Conservation (phyloP, 108 stramenopile species). For the Skeletonema costatum region DNA sequence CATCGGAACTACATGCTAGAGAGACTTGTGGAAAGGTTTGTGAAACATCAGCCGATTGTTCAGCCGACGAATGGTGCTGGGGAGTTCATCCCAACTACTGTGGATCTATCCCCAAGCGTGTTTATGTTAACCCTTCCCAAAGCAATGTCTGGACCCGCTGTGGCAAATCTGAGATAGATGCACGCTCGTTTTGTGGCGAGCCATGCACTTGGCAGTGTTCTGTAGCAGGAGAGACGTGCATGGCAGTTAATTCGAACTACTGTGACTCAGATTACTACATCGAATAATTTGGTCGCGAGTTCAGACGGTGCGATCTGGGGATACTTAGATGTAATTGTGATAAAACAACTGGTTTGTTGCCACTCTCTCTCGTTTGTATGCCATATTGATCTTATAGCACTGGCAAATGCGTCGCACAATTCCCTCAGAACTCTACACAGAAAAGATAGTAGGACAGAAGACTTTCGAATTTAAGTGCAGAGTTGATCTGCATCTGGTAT, state of each 20-base stretch:
- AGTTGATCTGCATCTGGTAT: too few species aligned
- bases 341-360: background rate
- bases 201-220: background rate
- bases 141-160: constrained; percentile 10
- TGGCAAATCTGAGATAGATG: constrained; percentile 5
- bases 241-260: too few species aligned
- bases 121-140: background rate
- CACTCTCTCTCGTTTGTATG: too few species aligned
- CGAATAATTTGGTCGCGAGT: background rate
- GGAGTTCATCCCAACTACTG: constrained; percentile 26
- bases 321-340: background rate
- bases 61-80: too few species aligned
- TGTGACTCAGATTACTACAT: background rate
- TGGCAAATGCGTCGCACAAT: too few species aligned
- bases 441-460: too few species aligned
- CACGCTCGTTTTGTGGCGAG: background rate
- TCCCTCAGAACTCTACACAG: too few species aligned
- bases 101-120: constrained; percentile 8
- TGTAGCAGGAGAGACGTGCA: background rate
- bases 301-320: too few species aligned
- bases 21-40: constrained; percentile 15
- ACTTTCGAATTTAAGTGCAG: too few species aligned
- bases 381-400: too few species aligned
- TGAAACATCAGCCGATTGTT: too few species aligned
- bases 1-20: background rate